These are phyloP conservation scores for Lindgomyces ingoldianus DNA, from an alignment of 495 filamentous ascomycete genomes.

Conservation along the genomic window DNA sequence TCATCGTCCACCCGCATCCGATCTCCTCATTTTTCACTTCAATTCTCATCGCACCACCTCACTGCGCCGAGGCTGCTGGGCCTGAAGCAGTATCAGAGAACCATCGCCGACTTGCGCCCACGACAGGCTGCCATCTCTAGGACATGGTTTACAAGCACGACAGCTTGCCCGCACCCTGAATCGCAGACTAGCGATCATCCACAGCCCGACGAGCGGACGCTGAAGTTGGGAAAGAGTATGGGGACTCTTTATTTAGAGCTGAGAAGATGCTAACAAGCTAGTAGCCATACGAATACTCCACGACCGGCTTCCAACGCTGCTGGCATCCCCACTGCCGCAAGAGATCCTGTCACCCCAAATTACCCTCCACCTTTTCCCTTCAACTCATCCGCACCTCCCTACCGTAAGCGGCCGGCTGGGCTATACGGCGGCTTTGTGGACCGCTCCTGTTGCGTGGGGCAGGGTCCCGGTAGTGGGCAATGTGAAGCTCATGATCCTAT, in stretches of 20 bases:
- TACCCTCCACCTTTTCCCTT: constrained; percentile 92
- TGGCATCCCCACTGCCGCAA: constrained; percentile 79
- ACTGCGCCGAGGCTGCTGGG: constrained; percentile 11
- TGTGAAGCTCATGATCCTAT: constrained; percentile 79
- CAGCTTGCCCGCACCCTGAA: constrained; percentile 18
- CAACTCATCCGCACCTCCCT: constrained; percentile 92
- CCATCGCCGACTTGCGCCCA: constrained; percentile 38
- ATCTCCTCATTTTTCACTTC: background rate
- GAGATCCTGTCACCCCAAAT: constrained; percentile 87
- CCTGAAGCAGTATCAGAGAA: constrained; percentile 31
- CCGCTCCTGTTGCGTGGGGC: constrained; percentile 92
- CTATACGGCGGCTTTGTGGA: constrained; percentile 93
- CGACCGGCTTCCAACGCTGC: constrained; percentile 78
- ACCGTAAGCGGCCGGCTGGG: constrained; percentile 84
- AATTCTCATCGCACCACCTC: constrained; percentile 6
- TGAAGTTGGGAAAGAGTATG: constrained; percentile 87
- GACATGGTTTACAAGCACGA: constrained; percentile 43
- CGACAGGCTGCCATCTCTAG: constrained; percentile 30
- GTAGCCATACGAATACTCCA: constrained; percentile 83
- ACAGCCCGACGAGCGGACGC: constrained; percentile 71
- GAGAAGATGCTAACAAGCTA: constrained; percentile 15
- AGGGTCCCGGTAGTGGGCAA: constrained; percentile 85
- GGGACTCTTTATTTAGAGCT: background rate
- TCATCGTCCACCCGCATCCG: constrained; percentile 38
- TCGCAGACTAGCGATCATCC: constrained; percentile 44